Conservation (phyloP, 345 rosid species). For the Camelina hispida region DNA sequence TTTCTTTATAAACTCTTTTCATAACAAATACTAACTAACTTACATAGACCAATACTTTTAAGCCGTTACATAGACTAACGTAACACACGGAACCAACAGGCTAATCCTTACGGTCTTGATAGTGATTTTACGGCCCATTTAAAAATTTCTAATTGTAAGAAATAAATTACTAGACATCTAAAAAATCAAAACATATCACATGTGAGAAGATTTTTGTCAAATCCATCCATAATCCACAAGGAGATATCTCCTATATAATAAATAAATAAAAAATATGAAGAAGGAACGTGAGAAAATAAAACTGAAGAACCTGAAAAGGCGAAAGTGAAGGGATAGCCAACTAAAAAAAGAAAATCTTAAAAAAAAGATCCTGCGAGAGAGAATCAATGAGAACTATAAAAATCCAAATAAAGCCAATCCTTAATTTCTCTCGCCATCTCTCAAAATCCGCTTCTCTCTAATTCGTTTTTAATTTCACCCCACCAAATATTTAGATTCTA, state of each 20-base stretch:
- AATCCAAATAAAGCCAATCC: conserved; percentile 35
- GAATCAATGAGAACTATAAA: conserved; percentile 31
- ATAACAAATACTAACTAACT: background rate
- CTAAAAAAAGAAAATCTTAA: conserved; percentile 18
- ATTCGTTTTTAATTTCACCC: conserved; percentile 25
- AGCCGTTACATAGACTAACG: background rate
- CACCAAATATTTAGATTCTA: conserved; percentile 30
- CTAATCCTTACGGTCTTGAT: background rate
- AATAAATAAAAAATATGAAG: background rate
- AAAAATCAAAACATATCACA: background rate
- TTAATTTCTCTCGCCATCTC: conserved; percentile 26
- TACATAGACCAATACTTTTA: background rate
- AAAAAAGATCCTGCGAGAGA: conserved; percentile 19
- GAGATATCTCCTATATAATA: no score
- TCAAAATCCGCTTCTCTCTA: conserved; percentile 33
- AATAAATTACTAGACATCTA: background rate
- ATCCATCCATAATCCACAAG: background rate
- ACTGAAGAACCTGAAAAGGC: conserved; percentile 39
- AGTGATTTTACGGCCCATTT: background rate
- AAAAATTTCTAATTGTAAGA: background rate
- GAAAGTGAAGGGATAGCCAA: conserved; percentile 49
- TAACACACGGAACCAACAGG: background rate
- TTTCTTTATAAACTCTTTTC: no score
- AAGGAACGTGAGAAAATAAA: conserved; percentile 1
- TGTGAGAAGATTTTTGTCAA: background rate